Base-by-base conservation (phyloP, 208 protist genomes). In the Trypanosoma theileri region DNA sequence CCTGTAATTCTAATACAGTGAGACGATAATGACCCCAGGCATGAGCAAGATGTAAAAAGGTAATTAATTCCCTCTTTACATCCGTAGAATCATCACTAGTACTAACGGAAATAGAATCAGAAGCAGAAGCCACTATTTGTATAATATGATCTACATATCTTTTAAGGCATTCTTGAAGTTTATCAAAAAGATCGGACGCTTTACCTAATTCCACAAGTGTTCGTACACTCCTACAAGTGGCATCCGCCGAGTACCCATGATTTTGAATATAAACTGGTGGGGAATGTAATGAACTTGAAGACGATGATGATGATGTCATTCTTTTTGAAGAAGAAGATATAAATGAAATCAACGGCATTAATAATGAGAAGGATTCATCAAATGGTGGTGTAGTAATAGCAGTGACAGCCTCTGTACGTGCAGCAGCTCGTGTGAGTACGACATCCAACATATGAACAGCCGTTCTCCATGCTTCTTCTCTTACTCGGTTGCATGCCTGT, bases 181-280 rank as follows among this genome's bases (percentile, higher is more conserved):
- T n/a, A 41, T 63, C 72, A 35, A 78, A 61, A 17, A 85, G 50
- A 8, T 35, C 51, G 2, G 56, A 45, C 11, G 59, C 59, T 50
- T 45, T 65, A 19, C 74, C 79, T 19, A 73, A 52, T 50, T 88
- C 80, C 24, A 89, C 74, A 10, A 92, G 73, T 46, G 60, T 67
- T 10, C 70, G 80, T 51, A 92, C 86, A 54, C 79, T 85, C 56
- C 76, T 76, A 58, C 81, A 73, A 8, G 75, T 69, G 8, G 54
- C 56, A 71, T 92, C 86, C 0, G 76, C 75, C 1, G 81, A 79
- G 76, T 92, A 92, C 48, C 61, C 58, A 24, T 55, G 55, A 46
- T 56, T 52, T 28, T 14, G 7, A 57, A 67, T 41, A 31, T 56
- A 21, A 28, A 67, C 12, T 9, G 60, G 42, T 31, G 44, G 50